A percentile compares a stretch with the other conserved stretches of the same genome.
These are phyloP conservation scores for Fusarium torulosum DNA, from an alignment of 2,329 filamentous ascomycete genomes.

Conservation along the genomic window DNA sequence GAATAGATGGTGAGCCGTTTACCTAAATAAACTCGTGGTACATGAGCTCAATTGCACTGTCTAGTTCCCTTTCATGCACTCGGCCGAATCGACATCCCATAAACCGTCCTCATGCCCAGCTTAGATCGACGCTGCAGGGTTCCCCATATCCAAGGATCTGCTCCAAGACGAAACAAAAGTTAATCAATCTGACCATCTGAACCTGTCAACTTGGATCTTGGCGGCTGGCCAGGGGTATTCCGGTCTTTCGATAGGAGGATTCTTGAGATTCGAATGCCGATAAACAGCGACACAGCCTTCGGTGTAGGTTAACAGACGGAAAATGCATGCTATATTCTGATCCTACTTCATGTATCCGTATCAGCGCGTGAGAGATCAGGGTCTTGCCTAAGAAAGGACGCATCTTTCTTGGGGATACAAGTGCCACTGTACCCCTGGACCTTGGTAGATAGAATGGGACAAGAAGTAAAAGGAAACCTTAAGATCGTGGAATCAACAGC, in stretches of 20 bases:
- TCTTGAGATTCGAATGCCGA: not conserved
- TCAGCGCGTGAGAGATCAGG: too few species aligned
- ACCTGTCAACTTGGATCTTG: slow-evolving; percentile 1
- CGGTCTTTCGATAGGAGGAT: not conserved
- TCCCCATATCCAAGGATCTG: slow-evolving; percentile 1
- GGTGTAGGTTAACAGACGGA: not conserved
- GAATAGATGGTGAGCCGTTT: not conserved
- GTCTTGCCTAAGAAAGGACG: too few species aligned
- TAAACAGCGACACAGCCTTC: not conserved
- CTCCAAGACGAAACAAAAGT: not conserved
- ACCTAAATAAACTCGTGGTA: not conserved
- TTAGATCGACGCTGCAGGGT: slow-evolving; percentile 6
- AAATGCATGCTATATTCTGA: too few species aligned
- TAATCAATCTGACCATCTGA: not conserved
- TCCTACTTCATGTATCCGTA: too few species aligned
- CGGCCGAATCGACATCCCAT: slow-evolving; percentile 1
- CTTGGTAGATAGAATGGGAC: not conserved
- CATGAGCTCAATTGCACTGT: not conserved
- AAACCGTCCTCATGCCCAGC: not conserved
- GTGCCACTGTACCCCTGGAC: not conserved
- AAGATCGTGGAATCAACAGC: not conserved
- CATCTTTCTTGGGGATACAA: not conserved
- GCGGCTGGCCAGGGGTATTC: not conserved
- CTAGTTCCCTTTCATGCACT: not conserved
- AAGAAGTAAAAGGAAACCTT: not conserved